Conservation (phyloP, 1,139 yeast genomes). For the Blastobotrys malaysiensis region DNA sequence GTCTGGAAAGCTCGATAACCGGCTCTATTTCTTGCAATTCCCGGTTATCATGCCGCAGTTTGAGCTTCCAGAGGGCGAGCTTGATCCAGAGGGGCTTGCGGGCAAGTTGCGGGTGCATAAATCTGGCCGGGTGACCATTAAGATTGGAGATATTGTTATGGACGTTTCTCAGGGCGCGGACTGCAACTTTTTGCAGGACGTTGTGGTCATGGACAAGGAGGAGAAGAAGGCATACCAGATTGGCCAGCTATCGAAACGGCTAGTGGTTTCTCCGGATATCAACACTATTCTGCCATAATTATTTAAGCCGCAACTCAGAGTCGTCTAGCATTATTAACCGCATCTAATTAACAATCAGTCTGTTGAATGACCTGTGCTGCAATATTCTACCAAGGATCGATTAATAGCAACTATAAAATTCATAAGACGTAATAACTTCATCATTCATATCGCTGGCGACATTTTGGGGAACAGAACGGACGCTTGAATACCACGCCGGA, state of each 20-base stretch:
- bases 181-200: slow-evolving; percentile 68
- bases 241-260: slow-evolving; percentile 57
- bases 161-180: slow-evolving; percentile 72
- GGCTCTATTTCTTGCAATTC: slow-evolving; percentile 59
- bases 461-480: slow-evolving; percentile 21
- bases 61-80: slow-evolving; percentile 17
- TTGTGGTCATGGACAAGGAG: slow-evolving; percentile 53
- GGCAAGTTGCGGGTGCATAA: slow-evolving; percentile 72
- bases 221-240: slow-evolving; percentile 47
- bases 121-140: slow-evolving; percentile 73
- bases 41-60: slow-evolving; percentile 65
- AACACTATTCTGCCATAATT: slow-evolving; percentile 11
- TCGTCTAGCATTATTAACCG: background rate
- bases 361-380: no score
- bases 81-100: slow-evolving; percentile 47
- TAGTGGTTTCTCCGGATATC: slow-evolving; percentile 48
- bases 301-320: background rate
- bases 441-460: slow-evolving; percentile 19
- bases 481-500: slow-evolving; percentile 15
- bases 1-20: slow-evolving; percentile 33
- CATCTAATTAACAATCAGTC: background rate
- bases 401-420: no score
- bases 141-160: slow-evolving; percentile 64
- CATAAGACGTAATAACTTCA: background rate
- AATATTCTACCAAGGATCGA: background rate